phyloP scores from a whole-genome alignment of 140 eudicot genomes.

The Cichorium intybus region DNA sequence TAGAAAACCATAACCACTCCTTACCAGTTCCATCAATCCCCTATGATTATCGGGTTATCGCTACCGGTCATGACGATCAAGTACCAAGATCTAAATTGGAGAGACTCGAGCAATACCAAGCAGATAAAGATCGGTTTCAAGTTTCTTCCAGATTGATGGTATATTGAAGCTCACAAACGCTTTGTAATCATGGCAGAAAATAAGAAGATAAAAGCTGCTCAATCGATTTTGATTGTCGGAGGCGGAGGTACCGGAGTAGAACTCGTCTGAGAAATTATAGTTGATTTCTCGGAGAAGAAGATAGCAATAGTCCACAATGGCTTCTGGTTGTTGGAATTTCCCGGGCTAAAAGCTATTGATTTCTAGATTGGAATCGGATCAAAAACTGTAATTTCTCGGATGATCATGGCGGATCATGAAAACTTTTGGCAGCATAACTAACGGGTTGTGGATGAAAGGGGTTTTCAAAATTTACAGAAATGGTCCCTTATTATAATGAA shows the following conservation, averaged over 20 bases:
- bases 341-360: constrained; percentile 85
- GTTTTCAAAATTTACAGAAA: too few relatives aligned
- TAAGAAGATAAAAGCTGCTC: constrained; percentile 66
- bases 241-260: constrained; percentile 96
- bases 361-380: too few relatives aligned
- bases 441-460: too few relatives aligned
- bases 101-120: constrained; percentile 58
- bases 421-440: too few relatives aligned
- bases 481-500: too few relatives aligned
- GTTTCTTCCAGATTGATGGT: neutral
- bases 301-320: constrained; percentile 74
- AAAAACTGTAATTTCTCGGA: too few relatives aligned
- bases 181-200: constrained; percentile 48
- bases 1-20: too few relatives aligned
- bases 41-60: constrained; percentile 79
- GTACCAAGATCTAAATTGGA: constrained; percentile 53
- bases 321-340: constrained; percentile 63
- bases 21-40: constrained; percentile 56
- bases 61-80: constrained; percentile 69
- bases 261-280: constrained; percentile 83
- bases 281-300: constrained; percentile 65
- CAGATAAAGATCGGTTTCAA: constrained; percentile 44
- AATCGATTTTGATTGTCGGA: constrained; percentile 73
- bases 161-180: constrained; percentile 10
- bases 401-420: too few relatives aligned